phyloP scores from a whole-genome alignment of 139 green algal genomes.

The Closterium sp. region DNA sequence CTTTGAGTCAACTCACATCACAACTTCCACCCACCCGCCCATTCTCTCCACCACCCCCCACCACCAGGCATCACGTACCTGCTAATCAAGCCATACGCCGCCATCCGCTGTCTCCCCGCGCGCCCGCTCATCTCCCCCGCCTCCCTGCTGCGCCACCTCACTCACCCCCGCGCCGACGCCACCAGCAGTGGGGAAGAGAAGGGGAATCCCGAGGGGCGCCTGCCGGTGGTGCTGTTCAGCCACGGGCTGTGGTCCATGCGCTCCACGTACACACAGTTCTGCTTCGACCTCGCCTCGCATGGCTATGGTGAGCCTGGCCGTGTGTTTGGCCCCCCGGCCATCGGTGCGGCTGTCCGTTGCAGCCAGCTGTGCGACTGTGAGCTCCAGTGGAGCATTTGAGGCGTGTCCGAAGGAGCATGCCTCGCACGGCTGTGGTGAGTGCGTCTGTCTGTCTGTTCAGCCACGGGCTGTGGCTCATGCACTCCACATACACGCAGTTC shows the following conservation, averaged over 20 bases:
- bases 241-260: constrained; percentile 44
- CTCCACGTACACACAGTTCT: constrained; percentile 37
- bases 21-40: not conserved
- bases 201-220: not conserved
- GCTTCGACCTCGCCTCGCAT: constrained; percentile 42
- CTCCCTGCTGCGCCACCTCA: not conserved
- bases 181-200: not conserved
- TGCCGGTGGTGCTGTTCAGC: constrained; percentile 48
- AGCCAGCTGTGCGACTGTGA: not conserved
- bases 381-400: no score
- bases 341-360: not conserved
- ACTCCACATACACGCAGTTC: constrained; percentile 34
- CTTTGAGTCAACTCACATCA: no score
- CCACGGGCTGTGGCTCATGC: constrained; percentile 29
- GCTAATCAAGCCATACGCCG: constrained; percentile 5
- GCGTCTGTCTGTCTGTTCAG: constrained; percentile 10
- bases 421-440: not conserved
- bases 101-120: not conserved
- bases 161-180: not conserved
- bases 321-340: no score
- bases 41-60: not conserved
- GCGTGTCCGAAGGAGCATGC: not conserved
- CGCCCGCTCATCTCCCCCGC: not conserved
- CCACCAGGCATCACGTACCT: not conserved
- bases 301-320: constrained; percentile 51